Conservation (phyloP, 768 basidiomycete species). For the Pisolithus tinctorius region DNA sequence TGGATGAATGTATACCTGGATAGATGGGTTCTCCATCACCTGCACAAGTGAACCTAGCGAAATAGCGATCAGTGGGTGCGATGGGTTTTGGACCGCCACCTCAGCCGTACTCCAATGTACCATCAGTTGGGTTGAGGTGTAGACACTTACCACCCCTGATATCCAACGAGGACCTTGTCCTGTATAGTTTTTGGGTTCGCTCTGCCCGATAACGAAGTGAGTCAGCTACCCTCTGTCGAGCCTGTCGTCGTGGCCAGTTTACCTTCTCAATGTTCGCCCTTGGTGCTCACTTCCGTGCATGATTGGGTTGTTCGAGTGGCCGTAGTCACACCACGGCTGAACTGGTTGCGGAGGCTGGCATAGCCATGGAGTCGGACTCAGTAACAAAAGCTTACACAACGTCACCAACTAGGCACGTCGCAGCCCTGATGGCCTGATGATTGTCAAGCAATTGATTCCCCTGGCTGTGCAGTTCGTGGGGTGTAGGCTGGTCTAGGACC, state of each 20-base stretch:
- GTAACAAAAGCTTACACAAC: no score
- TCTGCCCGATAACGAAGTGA: conserved; percentile 22
- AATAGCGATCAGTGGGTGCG: background rate
- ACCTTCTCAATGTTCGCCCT: conserved; percentile 8
- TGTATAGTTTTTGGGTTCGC: conserved; percentile 73
- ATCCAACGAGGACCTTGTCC: conserved; percentile 79
- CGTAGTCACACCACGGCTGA: no score
- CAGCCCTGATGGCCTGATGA: no score
- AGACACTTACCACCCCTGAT: conserved; percentile 71
- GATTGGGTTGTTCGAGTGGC: no score
- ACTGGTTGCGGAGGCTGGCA: no score
- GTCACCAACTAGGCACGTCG: no score
- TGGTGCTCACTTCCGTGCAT: background rate
- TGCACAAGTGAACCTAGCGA: conserved; percentile 60
- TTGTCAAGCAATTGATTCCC: no score
- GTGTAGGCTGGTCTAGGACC: no score
- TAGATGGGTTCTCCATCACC: conserved; percentile 64
- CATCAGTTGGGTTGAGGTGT: no score
- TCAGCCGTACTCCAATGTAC: no score
- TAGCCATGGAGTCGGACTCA: no score
- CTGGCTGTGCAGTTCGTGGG: no score
- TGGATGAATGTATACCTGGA: conserved; percentile 37
- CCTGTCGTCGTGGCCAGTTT: background rate
- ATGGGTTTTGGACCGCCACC: background rate
- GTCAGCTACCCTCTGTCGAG: background rate